Evolutionary conservation across 768 basidiomycete genomes (phyloP), one percentile per base, ranked within the genome.

Genomic region (Termitomyces sp.): DNA sequence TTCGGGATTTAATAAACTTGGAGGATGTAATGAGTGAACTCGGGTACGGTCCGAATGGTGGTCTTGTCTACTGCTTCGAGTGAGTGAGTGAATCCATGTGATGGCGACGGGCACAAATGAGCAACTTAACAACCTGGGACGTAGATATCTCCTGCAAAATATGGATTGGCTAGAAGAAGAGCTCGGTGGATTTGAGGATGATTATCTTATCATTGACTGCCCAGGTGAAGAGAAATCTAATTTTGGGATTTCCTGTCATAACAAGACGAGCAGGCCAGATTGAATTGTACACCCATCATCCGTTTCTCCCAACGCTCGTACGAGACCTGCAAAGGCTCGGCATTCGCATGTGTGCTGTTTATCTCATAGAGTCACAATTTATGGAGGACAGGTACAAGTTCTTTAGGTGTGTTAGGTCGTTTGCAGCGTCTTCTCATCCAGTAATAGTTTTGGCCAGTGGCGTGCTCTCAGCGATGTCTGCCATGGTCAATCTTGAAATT

Each of bases 381-480:
- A 98, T 98, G 94, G 97, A 99, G 73, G 97, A 99, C 72, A 88
- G 90, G 63, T 91, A 94, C 72, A 99, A 99, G 68, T 99, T 97
- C 74, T 99, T 99, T 73, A 90, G 90, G 91, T 87, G 50, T 35
- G 63, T 44, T 47, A 33, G 53, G 32, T 24, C 26, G 57, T 45
- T 57, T 54, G 32, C 14, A 26, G 20, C 24, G 22, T 43, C 9
- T 20, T 24, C 22, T 20, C 45, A 26, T 48, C 38, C 43, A n/a
- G 7, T 26, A 18, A 35, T 56, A 33, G 16, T 33, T 48, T 60
- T 57, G 53, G 36, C 48, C 63, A 93, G 93, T 58, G 97, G 97
- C 20, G 96, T 98, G 8, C 79, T 99, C 57, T 92, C 91, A 44
- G 97, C 97, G 30, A 98, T 99, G 97, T 94, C 92, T 38, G 94